These are phyloP conservation scores for Anacardium occidentale DNA, from an alignment of 345 rosid genomes.

Conservation along the genomic window DNA sequence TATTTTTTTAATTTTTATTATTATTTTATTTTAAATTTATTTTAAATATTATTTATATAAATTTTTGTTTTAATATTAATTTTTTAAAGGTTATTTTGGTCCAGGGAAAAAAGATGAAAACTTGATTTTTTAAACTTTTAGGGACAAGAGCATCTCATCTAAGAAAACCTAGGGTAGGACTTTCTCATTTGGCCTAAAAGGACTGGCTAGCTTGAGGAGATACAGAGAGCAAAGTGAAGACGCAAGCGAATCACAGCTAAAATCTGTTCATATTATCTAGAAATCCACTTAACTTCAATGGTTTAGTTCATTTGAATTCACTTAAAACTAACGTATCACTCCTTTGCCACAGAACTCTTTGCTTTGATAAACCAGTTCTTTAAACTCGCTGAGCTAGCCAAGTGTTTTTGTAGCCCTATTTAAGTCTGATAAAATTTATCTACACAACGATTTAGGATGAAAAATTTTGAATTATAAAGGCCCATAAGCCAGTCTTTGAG, in stretches of 20 bases:
- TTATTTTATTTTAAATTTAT: too few species aligned
- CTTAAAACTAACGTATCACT: background rate
- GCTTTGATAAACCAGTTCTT: conserved; percentile 1
- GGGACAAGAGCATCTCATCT: too few species aligned
- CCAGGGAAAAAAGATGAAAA: too few species aligned
- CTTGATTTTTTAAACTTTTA: too few species aligned
- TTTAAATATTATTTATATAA: too few species aligned
- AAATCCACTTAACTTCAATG: background rate
- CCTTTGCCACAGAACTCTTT: conserved; percentile 4
- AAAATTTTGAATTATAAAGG: conserved; percentile 12
- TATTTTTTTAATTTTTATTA: too few species aligned
- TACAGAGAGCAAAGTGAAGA: background rate
- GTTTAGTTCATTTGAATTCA: conserved; percentile 8
- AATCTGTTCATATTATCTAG: background rate
- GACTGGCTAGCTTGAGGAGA: too few species aligned
- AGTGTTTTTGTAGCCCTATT: conserved; percentile 5
- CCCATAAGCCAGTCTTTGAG: conserved; percentile 46
- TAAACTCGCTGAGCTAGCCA: background rate
- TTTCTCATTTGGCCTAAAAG: too few species aligned
- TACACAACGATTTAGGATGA: conserved; percentile 14
- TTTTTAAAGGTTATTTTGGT: too few species aligned
- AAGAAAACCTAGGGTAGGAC: too few species aligned
- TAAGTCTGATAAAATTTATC: conserved; percentile 10
- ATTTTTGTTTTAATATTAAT: too few species aligned
- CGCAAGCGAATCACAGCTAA: background rate